A percentile compares a stretch with the other conserved stretches of the same genome.
phyloP scores from a whole-genome alignment of 2,329 filamentous ascomycete genomes.

The Pseudogymnoascus sp. region DNA sequence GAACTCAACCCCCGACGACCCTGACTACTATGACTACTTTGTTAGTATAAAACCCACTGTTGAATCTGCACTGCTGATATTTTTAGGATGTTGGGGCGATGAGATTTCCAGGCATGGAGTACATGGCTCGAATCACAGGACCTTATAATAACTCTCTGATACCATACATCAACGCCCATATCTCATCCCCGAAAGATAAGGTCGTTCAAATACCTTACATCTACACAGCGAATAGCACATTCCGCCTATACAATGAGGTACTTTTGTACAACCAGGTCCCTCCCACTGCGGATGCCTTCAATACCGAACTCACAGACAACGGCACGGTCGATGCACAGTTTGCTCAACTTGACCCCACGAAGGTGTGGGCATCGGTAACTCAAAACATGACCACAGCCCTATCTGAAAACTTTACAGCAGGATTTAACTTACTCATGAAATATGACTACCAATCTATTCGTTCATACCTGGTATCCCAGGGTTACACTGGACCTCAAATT shows the following conservation, averaged over 20 bases:
- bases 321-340: neutral
- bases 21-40: slow-evolving; percentile 33
- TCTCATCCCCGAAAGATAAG: neutral
- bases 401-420: neutral
- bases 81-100: slow-evolving; percentile 30
- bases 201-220: slow-evolving; percentile 9
- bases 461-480: neutral
- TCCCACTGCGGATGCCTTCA: slow-evolving; percentile 13
- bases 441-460: slow-evolving; percentile 17
- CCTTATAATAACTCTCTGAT: slow-evolving; percentile 10
- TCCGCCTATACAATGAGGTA: slow-evolving; percentile 11
- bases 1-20: slow-evolving; percentile 10
- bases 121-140: slow-evolving; percentile 24
- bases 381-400: neutral
- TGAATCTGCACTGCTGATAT: neutral
- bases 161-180: slow-evolving; percentile 8
- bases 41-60: neutral
- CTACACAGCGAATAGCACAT: slow-evolving; percentile 9
- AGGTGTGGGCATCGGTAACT: slow-evolving; percentile 7
- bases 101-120: slow-evolving; percentile 30
- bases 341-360: neutral
- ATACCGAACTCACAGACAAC: neutral
- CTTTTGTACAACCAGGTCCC: slow-evolving; percentile 21
- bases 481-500: neutral
- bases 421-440: slow-evolving; percentile 2